phyloP scores from a whole-genome alignment of 2,329 filamentous ascomycete genomes.

The Verticillium albo-atrum region DNA sequence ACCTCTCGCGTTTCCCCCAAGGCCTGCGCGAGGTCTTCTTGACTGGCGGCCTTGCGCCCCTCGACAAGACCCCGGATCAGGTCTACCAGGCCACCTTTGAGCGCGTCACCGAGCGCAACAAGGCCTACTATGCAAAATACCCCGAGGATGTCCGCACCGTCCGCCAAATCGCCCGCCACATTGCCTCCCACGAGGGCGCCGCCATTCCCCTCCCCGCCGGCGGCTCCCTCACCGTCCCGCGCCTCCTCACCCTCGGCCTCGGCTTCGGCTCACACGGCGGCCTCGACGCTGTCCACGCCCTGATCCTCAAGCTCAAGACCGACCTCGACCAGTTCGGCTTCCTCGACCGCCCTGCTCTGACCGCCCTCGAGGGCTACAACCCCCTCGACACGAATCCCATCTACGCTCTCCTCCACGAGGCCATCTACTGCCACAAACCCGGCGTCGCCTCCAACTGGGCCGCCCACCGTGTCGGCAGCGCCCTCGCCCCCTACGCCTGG shows the following conservation, averaged over 20 bases:
- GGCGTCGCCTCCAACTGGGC: conserved; percentile 68
- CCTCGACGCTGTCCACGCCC: conserved; percentile 67
- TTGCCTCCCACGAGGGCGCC: conserved; percentile 51
- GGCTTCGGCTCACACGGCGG: conserved; percentile 76
- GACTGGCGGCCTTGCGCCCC: conserved; percentile 76
- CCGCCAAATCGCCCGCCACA: conserved; percentile 59
- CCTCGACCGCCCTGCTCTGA: conserved; percentile 67
- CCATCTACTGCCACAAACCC: conserved; percentile 74
- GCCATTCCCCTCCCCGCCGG: conserved; percentile 64
- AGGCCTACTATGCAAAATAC: conserved; percentile 78
- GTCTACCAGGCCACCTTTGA: conserved; percentile 71
- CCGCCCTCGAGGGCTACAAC: conserved; percentile 61
- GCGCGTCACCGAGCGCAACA: conserved; percentile 67
- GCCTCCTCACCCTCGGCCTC: conserved; percentile 75
- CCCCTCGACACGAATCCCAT: conserved; percentile 73
- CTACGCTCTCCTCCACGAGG: conserved; percentile 84
- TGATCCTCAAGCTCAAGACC: conserved; percentile 64
- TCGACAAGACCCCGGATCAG: conserved; percentile 66
- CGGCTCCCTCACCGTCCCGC: conserved; percentile 64
- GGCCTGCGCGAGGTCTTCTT: conserved; percentile 79
- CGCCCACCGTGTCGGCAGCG: conserved; percentile 57
- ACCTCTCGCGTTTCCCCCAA: conserved; percentile 75
- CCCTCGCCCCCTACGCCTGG: conserved; percentile 46
- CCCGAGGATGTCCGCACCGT: conserved; percentile 72
- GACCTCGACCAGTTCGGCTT: conserved; percentile 76